phyloP scores from a whole-genome alignment of 129 eudicot species.

The Apium graveolens region DNA sequence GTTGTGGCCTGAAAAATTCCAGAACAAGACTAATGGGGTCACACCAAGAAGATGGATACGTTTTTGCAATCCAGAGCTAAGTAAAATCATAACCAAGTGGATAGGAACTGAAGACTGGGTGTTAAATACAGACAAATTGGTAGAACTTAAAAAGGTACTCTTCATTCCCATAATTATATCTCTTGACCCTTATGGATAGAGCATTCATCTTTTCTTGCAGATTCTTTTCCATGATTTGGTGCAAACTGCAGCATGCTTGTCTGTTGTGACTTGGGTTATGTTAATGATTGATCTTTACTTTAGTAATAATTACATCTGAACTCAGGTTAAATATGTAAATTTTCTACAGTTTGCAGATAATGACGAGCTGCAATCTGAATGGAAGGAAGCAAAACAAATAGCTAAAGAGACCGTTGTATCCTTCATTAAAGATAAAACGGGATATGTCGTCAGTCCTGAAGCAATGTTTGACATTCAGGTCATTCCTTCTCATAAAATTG shows the following conservation, averaged over 20 bases:
- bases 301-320: not conserved
- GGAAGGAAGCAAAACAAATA: constrained; percentile 72
- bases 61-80: constrained; percentile 80
- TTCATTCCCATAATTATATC: not conserved
- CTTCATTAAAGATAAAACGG: constrained; percentile 71
- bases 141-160: constrained; percentile 52
- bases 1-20: constrained; percentile 94
- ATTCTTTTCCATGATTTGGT: not conserved
- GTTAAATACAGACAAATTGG: constrained; percentile 66
- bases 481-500: not conserved
- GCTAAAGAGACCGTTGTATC: constrained; percentile 66
- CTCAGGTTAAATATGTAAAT: not conserved
- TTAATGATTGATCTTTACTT: not conserved
- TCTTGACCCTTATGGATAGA: not conserved
- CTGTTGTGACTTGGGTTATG: not conserved
- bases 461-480: constrained; percentile 99
- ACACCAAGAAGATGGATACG: constrained; percentile 92
- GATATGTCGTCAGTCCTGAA: constrained; percentile 72
- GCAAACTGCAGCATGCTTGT: constrained; percentile 9
- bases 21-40: constrained; percentile 92
- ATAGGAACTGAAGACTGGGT: constrained; percentile 82
- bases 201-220: not conserved
- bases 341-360: constrained; percentile 65
- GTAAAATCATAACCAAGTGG: constrained; percentile 83
- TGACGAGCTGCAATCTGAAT: constrained; percentile 69